Percentiles rank a stretch among this genome's conserved stretches.
These are phyloP conservation scores for Clonostachys chloroleuca DNA, from an alignment of 2,329 filamentous ascomycete genomes.

Conservation along the genomic window DNA sequence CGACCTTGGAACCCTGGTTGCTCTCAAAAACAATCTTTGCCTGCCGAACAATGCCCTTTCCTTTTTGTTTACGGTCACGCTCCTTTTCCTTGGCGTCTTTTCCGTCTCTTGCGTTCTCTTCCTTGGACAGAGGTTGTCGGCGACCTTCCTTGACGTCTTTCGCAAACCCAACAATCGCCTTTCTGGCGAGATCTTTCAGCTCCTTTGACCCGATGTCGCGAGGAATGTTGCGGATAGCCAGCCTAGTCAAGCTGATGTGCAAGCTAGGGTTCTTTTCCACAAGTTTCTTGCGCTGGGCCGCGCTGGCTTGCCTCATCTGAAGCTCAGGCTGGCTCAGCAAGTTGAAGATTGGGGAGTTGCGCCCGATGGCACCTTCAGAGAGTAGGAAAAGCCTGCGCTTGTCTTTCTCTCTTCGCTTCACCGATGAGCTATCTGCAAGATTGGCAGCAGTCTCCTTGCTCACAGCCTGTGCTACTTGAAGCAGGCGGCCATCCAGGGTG, in stretches of 20 bases:
- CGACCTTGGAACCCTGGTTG: conserved; percentile 76
- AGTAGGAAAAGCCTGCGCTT: conserved; percentile 88
- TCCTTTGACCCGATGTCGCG: conserved; percentile 79
- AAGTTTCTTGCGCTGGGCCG: conserved; percentile 81
- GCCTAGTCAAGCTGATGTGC: conserved; percentile 82
- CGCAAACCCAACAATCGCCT: conserved; percentile 93
- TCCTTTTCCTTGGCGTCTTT: conserved; percentile 80
- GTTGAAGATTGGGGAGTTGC: conserved; percentile 73
- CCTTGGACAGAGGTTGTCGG: conserved; percentile 78
- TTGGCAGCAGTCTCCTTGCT: conserved; percentile 74
- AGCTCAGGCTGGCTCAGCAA: conserved; percentile 75
- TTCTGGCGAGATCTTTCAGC: conserved; percentile 83
- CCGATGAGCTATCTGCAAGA: conserved; percentile 66
- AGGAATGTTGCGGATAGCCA: conserved; percentile 89
- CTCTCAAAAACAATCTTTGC: conserved; percentile 94
- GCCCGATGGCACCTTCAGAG: conserved; percentile 76
- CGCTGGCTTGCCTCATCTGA: conserved; percentile 83
- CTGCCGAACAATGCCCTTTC: conserved; percentile 84
- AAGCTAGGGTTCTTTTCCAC: conserved; percentile 89
- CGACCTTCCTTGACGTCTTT: conserved; percentile 77
- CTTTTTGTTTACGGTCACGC: conserved; percentile 71
- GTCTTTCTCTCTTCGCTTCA: conserved; percentile 68
- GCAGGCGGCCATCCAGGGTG: conserved; percentile 82
- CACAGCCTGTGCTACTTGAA: conserved; percentile 82
- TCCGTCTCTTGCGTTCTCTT: conserved; percentile 78